Evolutionary conservation across 768 basidiomycete species (phyloP).

Genomic region (Tylopilus cervinicoccineus): DNA sequence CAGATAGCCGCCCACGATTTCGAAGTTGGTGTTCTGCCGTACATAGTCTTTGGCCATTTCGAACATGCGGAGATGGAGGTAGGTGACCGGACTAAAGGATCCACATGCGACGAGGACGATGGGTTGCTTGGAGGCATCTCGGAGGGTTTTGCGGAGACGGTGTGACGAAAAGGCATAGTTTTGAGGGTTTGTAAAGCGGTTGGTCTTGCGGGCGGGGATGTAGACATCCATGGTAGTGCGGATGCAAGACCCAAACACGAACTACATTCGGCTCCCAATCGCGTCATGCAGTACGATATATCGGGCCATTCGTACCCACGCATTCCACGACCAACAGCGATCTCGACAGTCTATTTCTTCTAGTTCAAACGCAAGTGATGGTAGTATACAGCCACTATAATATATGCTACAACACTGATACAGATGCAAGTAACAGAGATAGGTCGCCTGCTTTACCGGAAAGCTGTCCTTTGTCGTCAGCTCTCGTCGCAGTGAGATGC

Average conservation of each 20-base stretch:
- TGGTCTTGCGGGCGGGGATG: constrained; percentile 18
- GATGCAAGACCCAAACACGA: constrained; percentile 7
- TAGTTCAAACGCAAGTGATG: neutral
- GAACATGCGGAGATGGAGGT: constrained; percentile 97
- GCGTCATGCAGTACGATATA: constrained; percentile 3
- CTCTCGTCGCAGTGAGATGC: constrained; percentile 1
- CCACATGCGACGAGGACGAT: constrained; percentile 95
- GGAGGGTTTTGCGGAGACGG: constrained; percentile 55
- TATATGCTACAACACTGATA: constrained; percentile 21
- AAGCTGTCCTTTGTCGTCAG: constrained; percentile 9
- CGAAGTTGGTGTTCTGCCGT: constrained; percentile 86
- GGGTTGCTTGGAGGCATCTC: constrained; percentile 69
- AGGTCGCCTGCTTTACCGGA: constrained; percentile 1
- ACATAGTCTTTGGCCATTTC: constrained; percentile 99
- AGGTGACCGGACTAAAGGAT: constrained; percentile 97
- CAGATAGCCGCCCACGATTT: constrained; percentile 93
- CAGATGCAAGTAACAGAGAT: constrained; percentile 8
- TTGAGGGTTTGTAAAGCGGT: constrained; percentile 55
- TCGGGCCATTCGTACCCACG: constrained; percentile 23
- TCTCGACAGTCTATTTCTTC: neutral
- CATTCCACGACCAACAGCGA: neutral
- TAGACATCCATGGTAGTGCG: constrained; percentile 25
- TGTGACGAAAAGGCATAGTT: constrained; percentile 67
- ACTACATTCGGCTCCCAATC: neutral
- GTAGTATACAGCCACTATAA: constrained; percentile 20